Conservation (phyloP, 306 rosid species). For the Heteromeles arbutifolia region DNA sequence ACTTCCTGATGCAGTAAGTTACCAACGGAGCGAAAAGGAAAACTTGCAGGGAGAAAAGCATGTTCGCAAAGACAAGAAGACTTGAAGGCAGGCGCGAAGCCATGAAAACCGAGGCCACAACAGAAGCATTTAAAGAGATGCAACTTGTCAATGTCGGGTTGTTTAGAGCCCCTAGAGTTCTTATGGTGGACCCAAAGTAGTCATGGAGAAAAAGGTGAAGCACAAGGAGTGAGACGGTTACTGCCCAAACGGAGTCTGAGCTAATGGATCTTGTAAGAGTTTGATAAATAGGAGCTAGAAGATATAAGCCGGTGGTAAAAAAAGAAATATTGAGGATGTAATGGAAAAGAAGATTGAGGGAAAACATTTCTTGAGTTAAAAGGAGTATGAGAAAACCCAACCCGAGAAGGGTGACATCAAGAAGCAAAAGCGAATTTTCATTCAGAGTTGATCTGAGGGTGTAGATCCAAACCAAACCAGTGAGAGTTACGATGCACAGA, state of each 20-base stretch:
- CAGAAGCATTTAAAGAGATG: slow-evolving; percentile 81
- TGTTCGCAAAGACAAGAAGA: slow-evolving; percentile 69
- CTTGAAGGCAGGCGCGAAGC: slow-evolving; percentile 88
- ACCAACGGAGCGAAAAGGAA: slow-evolving; percentile 90
- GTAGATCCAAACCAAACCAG: slow-evolving; percentile 73
- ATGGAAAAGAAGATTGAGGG: slow-evolving; percentile 54
- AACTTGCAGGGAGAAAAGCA: slow-evolving; percentile 81
- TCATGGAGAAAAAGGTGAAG: slow-evolving; percentile 89
- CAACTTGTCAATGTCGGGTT: slow-evolving; percentile 72
- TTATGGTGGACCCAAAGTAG: slow-evolving; percentile 76
- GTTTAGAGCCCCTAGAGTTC: slow-evolving; percentile 48
- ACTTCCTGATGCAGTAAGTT: slow-evolving; percentile 65
- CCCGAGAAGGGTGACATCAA: slow-evolving; percentile 67
- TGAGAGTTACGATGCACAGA: slow-evolving; percentile 76
- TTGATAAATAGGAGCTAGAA: slow-evolving; percentile 84
- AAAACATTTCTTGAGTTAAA: slow-evolving; percentile 76
- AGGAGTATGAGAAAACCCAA: slow-evolving; percentile 65
- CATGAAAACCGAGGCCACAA: slow-evolving; percentile 80
- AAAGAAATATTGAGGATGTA: slow-evolving; percentile 67
- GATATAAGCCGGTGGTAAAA: slow-evolving; percentile 63
- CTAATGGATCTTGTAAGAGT: slow-evolving; percentile 89
- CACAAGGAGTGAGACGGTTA: slow-evolving; percentile 55
- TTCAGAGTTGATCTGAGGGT: slow-evolving; percentile 68
- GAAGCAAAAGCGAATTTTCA: slow-evolving; percentile 59
- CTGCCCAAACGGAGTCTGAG: slow-evolving; percentile 86